These are phyloP conservation scores for Calonectria hawksworthii DNA, from an alignment of 2,329 filamentous ascomycete species.

Conservation along the genomic window DNA sequence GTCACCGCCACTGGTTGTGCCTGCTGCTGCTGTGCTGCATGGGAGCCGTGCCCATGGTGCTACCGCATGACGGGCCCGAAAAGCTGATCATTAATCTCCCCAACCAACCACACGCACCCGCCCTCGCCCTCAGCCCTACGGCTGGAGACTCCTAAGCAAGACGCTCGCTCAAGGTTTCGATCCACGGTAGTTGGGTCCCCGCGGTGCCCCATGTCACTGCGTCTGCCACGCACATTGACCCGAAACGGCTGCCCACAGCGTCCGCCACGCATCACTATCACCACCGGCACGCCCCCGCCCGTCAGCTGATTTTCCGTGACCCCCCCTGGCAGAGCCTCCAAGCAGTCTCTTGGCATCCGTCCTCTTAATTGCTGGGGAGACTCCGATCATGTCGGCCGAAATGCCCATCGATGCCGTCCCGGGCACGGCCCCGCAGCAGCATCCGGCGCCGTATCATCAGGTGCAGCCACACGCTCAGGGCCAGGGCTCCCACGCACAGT, in stretches of 20 bases:
- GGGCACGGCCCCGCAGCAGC: conserved; percentile 42
- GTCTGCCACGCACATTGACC: conserved; percentile 7
- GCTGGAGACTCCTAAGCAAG: conserved; percentile 9
- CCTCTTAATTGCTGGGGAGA: background rate
- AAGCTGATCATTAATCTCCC: background rate
- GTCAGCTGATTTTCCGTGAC: background rate
- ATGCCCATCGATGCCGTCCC: conserved; percentile 39
- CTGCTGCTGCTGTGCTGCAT: conserved; percentile 5
- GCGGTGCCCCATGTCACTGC: conserved; percentile 4
- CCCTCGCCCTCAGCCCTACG: conserved; percentile 25
- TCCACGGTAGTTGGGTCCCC: conserved; percentile 4
- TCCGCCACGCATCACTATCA: background rate
- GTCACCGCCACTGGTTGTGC: conserved; percentile 12
- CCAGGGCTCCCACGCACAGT: conserved; percentile 28
- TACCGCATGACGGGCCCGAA: conserved; percentile 19
- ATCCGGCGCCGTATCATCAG: conserved; percentile 35
- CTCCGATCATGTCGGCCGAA: conserved; percentile 21
- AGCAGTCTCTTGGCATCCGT: conserved; percentile 6
- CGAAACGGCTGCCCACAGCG: background rate
- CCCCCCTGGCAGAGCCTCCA: conserved; percentile 11
- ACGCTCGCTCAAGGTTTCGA: background rate
- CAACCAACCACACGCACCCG: conserved; percentile 17
- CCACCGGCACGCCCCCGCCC: conserved; percentile 5
- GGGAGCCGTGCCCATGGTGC: background rate
- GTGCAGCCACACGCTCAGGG: background rate